These are phyloP conservation scores for Ceratocystis papillata DNA, from an alignment of 2,329 filamentous ascomycete genomes.

Conservation along the genomic window DNA sequence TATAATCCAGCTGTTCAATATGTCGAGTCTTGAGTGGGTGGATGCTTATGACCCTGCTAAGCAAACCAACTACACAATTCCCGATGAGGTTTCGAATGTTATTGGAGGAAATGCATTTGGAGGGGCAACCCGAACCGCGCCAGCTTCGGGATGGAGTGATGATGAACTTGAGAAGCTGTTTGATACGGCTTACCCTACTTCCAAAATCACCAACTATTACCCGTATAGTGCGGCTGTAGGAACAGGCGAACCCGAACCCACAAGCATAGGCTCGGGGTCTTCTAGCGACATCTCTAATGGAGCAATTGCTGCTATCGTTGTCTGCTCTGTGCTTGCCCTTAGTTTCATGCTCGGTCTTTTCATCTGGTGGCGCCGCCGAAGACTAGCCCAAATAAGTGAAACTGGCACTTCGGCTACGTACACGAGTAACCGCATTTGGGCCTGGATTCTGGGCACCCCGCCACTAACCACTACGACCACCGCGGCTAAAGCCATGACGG, in stretches of 20 bases:
- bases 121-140: conserved; percentile 57
- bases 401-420: conserved; percentile 38
- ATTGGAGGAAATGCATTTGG: conserved; percentile 59
- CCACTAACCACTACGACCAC: conserved; percentile 29
- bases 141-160: conserved; percentile 47
- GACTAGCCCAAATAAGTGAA: conserved; percentile 33
- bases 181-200: conserved; percentile 42
- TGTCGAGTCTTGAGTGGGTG: conserved; percentile 58
- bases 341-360: conserved; percentile 40
- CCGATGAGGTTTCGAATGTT: conserved; percentile 48
- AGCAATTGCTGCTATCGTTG: conserved; percentile 47
- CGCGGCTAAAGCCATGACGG: conserved; percentile 36
- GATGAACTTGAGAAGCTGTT: conserved; percentile 44
- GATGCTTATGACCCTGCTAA: conserved; percentile 55
- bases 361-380: conserved; percentile 41
- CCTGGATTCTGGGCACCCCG: conserved; percentile 39
- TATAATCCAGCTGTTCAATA: conserved; percentile 58
- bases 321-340: conserved; percentile 47
- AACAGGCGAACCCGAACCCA: not conserved
- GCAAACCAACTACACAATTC: conserved; percentile 58
- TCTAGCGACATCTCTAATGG: conserved; percentile 14
- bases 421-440: conserved; percentile 38
- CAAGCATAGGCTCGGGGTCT: not conserved
- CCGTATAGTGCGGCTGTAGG: conserved; percentile 40
- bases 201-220: conserved; percentile 49